A percentile compares a stretch with the other conserved stretches of the same genome.
Conservation (phyloP, 345 rosid genomes). For the Eutrema japonicum region DNA sequence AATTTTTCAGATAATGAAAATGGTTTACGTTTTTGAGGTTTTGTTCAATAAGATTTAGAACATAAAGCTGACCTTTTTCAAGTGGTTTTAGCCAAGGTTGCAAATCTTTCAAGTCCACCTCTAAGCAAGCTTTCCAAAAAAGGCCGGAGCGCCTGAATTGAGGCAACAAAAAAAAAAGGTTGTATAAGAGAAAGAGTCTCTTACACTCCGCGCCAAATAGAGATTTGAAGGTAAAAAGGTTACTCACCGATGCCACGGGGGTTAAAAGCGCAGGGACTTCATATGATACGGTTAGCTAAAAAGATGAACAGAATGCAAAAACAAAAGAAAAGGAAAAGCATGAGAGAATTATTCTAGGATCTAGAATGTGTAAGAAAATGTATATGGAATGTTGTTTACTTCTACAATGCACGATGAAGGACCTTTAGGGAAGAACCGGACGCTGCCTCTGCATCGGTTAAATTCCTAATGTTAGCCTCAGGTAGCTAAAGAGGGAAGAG, state of each 20-base stretch:
- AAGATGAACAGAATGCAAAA: not conserved
- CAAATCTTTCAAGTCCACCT: constrained; percentile 74
- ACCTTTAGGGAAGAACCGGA: constrained; percentile 84
- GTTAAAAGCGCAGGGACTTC: constrained; percentile 80
- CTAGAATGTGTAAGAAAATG: not conserved
- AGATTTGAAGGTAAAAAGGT: constrained; percentile 17
- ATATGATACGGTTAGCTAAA: constrained; percentile 90
- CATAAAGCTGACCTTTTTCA: constrained; percentile 28
- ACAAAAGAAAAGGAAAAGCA: not conserved
- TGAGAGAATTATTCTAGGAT: not conserved
- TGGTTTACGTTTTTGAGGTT: not conserved
- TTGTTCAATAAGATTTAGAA: not conserved
- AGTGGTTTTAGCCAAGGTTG: constrained; percentile 44
- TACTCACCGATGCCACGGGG: constrained; percentile 85
- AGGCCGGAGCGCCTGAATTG: constrained; percentile 69
- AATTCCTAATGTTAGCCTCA: constrained; percentile 13
- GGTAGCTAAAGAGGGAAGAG: not conserved
- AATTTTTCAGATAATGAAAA: constrained; percentile 15
- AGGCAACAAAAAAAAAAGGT: not conserved
- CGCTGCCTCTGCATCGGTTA: constrained; percentile 66
- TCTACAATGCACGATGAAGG: constrained; percentile 74
- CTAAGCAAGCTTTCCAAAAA: constrained; percentile 65
- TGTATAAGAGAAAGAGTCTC: not conserved
- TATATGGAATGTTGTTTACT: constrained; percentile 50
- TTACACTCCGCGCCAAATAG: not conserved